These are phyloP conservation scores for Pleurotus eryngii DNA, from an alignment of 768 basidiomycete genomes.

Conservation along the genomic window DNA sequence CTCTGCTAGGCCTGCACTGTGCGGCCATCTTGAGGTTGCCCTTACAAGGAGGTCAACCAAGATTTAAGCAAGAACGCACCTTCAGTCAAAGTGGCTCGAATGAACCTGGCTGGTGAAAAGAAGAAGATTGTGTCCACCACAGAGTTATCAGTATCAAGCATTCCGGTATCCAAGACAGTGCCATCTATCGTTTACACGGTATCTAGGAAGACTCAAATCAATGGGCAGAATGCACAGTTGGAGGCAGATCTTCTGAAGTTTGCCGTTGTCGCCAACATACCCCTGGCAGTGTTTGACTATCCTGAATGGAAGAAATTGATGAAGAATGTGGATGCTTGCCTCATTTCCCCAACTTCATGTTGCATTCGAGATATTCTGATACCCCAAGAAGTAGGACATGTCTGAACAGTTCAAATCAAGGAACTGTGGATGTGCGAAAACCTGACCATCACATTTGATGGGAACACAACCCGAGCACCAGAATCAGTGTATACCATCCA, in stretches of 20 bases:
- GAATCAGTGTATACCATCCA: conserved; percentile 20
- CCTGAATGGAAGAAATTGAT: not conserved
- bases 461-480: conserved; percentile 13
- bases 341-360: not conserved
- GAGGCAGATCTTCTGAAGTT: not conserved
- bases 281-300: not conserved
- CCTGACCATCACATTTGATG: conserved; percentile 19
- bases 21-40: no score
- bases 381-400: conserved; percentile 12
- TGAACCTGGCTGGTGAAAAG: not conserved
- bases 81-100: not conserved
- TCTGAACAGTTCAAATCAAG: conserved; percentile 5
- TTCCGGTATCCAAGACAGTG: not conserved
- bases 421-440: not conserved
- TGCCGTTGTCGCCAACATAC: not conserved
- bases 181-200: not conserved
- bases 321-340: not conserved
- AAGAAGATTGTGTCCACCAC: not conserved
- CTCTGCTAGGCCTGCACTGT: no score
- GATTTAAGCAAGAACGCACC: not conserved
- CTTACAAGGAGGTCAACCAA: not conserved
- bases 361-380: not conserved
- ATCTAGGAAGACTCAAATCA: not conserved
- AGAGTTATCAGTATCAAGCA: not conserved
- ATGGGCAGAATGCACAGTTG: not conserved